Base-by-base conservation (phyloP, 2,329 filamentous ascomycete genomes). In the Cytospora schulzeri region DNA sequence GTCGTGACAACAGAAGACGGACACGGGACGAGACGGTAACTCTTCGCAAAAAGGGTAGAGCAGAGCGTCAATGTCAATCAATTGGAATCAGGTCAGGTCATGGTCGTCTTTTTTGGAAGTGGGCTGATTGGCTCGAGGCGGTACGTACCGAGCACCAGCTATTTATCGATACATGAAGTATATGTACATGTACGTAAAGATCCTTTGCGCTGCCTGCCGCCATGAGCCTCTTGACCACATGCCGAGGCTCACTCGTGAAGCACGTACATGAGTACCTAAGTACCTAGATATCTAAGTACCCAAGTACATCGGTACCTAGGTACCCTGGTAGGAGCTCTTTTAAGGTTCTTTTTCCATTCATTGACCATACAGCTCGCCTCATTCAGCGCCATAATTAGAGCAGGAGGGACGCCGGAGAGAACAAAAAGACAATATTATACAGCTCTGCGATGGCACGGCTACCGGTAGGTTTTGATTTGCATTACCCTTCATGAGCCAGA, bases 91-190 rank as follows among this genome's bases (percentile, higher is more conserved):
- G 51, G 50, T 66, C 62, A 66, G 58, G 58, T 64, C 65, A 66
- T 66, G 56, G 55, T 60, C 57, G 26, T 58, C 50, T 48, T 63
- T 66, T 48, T 66, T 66, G 45, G 54, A 26, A 48, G n/a, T 58
- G 29, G 41, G 57, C 54, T 62, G 62, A 62, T 67, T 59, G 65
- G 65, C 59, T 28, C 45, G 38, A 41, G 45, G 11, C 12, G n/a
- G 41, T 41, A 41, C 17, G 38, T 41, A 41, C 38, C 38, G 12
- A 38, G 14, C 31, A 11, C 8, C 31, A 33, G 8, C 31, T 33
- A n/a, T n/a, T n/a, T n/a, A n/a, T n/a, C n/a, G n/a, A n/a, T n/a
- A n/a, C n/a, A n/a, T n/a, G n/a, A n/a, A n/a, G n/a, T n/a, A n/a
- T n/a, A n/a, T n/a, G n/a, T n/a, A n/a, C n/a, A 8, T 5, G 33